Evolutionary conservation across 2,329 filamentous ascomycete genomes (phyloP).

Genomic region (Colletotrichum tamarilloi): DNA sequence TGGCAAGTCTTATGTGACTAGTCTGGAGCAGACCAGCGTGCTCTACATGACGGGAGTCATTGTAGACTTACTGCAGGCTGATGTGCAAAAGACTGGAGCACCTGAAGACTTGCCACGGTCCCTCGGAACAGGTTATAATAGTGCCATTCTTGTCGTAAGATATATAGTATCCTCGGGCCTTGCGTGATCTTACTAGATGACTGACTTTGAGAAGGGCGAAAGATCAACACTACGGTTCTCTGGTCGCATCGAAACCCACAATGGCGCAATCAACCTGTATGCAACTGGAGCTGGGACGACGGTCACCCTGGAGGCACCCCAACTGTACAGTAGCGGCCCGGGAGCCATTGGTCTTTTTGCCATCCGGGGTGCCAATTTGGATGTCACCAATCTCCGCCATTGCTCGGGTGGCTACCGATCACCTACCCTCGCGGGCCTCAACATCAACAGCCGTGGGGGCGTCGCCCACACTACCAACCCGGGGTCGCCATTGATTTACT

Average conservation of each 20-base stretch:
- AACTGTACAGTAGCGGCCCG: conserved; percentile 11
- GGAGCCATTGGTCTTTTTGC: conserved; percentile 3
- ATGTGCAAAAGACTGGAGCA: not conserved
- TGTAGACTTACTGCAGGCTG: not conserved
- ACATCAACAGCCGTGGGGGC: not conserved
- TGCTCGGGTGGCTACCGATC: conserved; percentile 17
- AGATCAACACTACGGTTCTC: not conserved
- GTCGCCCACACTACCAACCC: conserved; percentile 2
- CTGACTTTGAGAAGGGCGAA: not conserved
- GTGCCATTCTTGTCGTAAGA: conserved; percentile 5
- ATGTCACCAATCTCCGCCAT: conserved; percentile 3
- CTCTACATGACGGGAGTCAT: conserved; percentile 12
- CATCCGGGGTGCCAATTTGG: not conserved
- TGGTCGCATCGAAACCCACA: conserved; percentile 13
- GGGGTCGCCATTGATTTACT: conserved; percentile 15
- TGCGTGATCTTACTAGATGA: not conserved
- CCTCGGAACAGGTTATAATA: not conserved
- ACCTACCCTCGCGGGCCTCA: conserved; percentile 1
- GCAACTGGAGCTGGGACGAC: not conserved
- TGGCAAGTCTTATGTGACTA: not conserved
- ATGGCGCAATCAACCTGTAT: conserved; percentile 12
- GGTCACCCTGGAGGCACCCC: not conserved
- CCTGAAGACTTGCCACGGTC: conserved; percentile 1
- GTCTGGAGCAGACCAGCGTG: conserved; percentile 1
- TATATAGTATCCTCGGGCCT: no score